phyloP scores from a whole-genome alignment of 345 rosid genomes.

The Murraya paniculata region DNA sequence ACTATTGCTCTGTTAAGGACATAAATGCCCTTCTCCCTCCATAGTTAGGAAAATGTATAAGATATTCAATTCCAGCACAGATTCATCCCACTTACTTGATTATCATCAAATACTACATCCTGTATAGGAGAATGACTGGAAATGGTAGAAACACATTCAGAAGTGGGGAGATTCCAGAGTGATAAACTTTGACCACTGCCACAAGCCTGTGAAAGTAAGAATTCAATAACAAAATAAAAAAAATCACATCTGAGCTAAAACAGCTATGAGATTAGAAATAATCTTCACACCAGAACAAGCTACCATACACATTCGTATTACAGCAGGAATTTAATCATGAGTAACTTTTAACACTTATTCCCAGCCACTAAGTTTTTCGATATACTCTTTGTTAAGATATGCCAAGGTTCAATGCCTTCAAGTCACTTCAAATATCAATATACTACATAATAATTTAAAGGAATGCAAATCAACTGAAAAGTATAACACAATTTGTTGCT shows the following conservation, averaged over 20 bases:
- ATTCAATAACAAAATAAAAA: slow-evolving; percentile 2
- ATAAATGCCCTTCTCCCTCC: too few species aligned
- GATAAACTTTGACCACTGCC: slow-evolving; percentile 66
- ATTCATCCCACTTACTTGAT: slow-evolving; percentile 56
- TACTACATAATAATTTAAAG: background rate
- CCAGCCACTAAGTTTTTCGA: background rate
- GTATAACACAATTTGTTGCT: background rate
- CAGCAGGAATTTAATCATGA: background rate
- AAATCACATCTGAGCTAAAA: slow-evolving; percentile 1
- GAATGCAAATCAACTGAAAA: background rate
- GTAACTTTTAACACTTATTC: background rate
- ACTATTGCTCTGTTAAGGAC: background rate
- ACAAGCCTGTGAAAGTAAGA: slow-evolving; percentile 53
- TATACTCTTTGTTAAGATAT: background rate
- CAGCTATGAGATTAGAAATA: background rate
- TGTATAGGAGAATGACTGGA: slow-evolving; percentile 48
- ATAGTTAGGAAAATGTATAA: background rate
- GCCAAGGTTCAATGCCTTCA: background rate
- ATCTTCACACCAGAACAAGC: background rate
- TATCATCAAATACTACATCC: slow-evolving; percentile 70
- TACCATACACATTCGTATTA: background rate
- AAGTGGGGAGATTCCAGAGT: slow-evolving; percentile 85
- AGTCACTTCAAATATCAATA: background rate
- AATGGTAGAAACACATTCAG: slow-evolving; percentile 69
- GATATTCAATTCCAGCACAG: background rate